These are phyloP conservation scores for Mucor piriformis DNA, from an alignment of 371 early-diverging fungal species.

Conservation along the genomic window DNA sequence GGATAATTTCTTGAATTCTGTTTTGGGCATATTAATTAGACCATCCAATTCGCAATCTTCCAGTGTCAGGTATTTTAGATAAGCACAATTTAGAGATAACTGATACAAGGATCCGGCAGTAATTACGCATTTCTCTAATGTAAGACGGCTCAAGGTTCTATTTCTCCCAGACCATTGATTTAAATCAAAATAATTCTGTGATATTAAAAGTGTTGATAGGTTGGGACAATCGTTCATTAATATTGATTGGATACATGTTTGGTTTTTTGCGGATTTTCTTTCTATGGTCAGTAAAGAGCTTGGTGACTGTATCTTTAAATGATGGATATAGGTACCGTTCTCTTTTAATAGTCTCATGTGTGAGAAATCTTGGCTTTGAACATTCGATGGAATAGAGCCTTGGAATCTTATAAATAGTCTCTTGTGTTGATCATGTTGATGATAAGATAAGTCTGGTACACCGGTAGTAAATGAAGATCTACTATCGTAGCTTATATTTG, in stretches of 20 bases:
- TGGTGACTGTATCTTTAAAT: background rate
- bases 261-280: background rate
- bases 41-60: background rate
- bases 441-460: background rate
- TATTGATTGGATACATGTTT: background rate
- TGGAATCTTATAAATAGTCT: background rate
- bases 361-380: background rate
- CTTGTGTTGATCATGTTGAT: background rate
- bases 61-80: background rate
- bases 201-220: background rate
- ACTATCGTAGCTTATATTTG: background rate
- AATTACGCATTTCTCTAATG: background rate
- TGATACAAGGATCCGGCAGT: background rate
- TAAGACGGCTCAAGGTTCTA: too few relatives aligned
- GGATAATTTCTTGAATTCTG: background rate
- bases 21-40: background rate
- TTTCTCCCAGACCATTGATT: too few relatives aligned
- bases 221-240: background rate
- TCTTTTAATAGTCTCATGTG: background rate
- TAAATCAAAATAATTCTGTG: background rate
- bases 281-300: background rate
- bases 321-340: background rate
- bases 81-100: background rate
- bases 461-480: slow-evolving; percentile 1
- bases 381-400: background rate